Evolutionary conservation across 768 basidiomycete species (phyloP).

Genomic region (Tulasnella sp.): DNA sequence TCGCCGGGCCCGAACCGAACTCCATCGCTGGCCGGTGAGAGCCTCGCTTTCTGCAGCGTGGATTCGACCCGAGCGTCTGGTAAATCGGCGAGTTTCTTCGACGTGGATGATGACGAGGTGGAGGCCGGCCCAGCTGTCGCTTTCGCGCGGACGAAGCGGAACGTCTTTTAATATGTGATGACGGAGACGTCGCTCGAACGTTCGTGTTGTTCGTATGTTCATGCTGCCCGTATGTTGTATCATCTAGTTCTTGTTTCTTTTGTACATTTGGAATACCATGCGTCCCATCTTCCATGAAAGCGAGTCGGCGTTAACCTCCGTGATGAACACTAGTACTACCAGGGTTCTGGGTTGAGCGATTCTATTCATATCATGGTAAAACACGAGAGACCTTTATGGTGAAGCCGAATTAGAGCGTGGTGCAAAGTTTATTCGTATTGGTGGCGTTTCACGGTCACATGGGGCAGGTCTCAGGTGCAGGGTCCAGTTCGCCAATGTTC

Average conservation of each 20-base stretch:
- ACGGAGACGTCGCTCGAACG: background rate
- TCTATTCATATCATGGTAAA: background rate
- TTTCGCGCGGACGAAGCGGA: background rate
- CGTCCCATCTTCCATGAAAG: too few species aligned
- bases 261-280: background rate
- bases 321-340: background rate
- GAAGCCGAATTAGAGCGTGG: background rate
- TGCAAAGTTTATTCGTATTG: background rate
- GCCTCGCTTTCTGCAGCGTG: background rate
- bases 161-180: background rate
- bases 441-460: slow-evolving; percentile 1
- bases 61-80: background rate
- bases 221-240: background rate
- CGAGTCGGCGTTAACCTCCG: background rate
- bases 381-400: background rate
- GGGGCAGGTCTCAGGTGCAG: background rate
- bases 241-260: background rate
- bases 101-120: background rate
- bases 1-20: background rate
- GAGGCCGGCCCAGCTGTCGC: background rate
- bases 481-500: background rate
- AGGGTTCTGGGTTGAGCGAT: background rate
- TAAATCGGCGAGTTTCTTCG: background rate
- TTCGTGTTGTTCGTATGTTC: background rate
- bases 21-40: background rate